Base-by-base conservation (phyloP, 2,329 filamentous ascomycete species). In the Arachnomyces sp. region DNA sequence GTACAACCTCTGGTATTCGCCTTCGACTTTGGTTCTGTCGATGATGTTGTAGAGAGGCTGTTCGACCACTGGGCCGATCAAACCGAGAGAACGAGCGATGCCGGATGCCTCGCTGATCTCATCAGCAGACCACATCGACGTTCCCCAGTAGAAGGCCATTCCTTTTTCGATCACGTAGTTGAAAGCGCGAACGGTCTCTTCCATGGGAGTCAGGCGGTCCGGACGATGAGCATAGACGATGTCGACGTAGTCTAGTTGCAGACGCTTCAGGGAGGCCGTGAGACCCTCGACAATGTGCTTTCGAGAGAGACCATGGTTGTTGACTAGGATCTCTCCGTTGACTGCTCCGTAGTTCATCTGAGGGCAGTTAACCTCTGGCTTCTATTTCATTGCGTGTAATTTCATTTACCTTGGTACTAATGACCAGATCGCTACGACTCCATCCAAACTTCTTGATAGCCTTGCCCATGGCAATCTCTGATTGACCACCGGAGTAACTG, bases 121-220 rank as follows among this genome's bases (percentile, higher is more conserved):
- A 42, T 78, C 75, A 29, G 79, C 75, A 47, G 69, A 73, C 80
- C 80, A 84, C 59, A 83, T 78, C 1, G 77, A 82, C 0, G 80
- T 84, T 36, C 78, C 80, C 79, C 80, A 84, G 67, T 84, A 84
- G 48, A 86, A 76, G 2, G 77, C 76, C 63, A 82, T 78, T 40
- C 82, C 82, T 0, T 70, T 71, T 55, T 80, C 70, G 57, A 86
- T 84, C 29, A 86, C 63, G 59, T 82, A 69, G 67, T 84, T 84
- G 66, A 86, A 84, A 30, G 80, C 79, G 32, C 80, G 75, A 30
- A 86, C 80, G 0, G 73, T 80, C 66, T 85, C 82, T 59, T 84
- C 79, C 63, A 85, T 84, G 1, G 81, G 82, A 1, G 80, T 84
- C 32, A 60, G 65, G 9, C 77, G 71, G 55, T 86, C 82, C 1